These are phyloP conservation scores for Phaseolus coccineus DNA, from an alignment of 331 rosid species.

Conservation along the genomic window DNA sequence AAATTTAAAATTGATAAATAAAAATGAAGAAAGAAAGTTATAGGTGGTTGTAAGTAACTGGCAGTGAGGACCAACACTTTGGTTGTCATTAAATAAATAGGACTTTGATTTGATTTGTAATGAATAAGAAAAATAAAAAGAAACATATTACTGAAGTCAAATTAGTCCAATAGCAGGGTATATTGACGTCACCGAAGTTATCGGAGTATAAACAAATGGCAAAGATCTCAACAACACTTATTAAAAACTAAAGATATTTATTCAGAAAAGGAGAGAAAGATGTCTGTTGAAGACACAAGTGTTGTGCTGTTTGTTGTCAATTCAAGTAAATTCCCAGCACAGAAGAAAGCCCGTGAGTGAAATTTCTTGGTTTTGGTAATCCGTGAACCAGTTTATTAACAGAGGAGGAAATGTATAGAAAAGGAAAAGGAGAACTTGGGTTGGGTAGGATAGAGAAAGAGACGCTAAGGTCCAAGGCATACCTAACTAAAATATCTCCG, in stretches of 20 bases:
- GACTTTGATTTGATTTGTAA: not conserved
- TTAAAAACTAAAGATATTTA: not conserved
- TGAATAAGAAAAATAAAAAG: no score
- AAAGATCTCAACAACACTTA: not conserved
- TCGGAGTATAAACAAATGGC: not conserved
- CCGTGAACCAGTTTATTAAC: conserved; percentile 30
- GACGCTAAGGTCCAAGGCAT: conserved; percentile 21
- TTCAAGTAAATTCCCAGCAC: conserved; percentile 1
- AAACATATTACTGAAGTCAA: not conserved
- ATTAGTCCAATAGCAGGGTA: not conserved
- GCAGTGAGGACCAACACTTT: not conserved
- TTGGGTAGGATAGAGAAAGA: conserved; percentile 29
- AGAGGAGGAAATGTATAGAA: not conserved
- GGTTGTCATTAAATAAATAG: not conserved
- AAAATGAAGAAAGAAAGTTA: no score
- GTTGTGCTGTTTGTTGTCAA: not conserved
- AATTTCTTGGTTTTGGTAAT: conserved; percentile 5
- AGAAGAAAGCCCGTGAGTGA: conserved; percentile 36
- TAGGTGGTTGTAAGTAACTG: no score
- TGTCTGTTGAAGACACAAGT: not conserved
- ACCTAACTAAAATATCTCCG: conserved; percentile 7
- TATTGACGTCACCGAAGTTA: no score
- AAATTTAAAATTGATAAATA: no score
- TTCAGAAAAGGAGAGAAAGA: not conserved
- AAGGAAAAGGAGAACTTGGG: not conserved